Conservation (phyloP, 306 rosid species). For the Rubus idaeus region DNA sequence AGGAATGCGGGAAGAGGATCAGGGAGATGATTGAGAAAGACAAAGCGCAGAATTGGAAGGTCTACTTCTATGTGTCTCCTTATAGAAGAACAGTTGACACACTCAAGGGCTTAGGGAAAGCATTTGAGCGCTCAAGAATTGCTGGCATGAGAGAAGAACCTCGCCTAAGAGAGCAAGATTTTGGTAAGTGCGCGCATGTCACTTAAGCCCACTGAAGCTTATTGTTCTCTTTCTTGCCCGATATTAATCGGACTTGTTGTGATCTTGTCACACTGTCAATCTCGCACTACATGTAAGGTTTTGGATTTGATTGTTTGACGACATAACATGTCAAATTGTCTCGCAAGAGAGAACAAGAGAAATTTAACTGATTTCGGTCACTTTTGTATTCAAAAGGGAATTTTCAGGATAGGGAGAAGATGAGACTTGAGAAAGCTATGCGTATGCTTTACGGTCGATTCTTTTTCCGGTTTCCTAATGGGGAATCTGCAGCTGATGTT, state of each 20-base stretch:
- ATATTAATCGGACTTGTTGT: not conserved
- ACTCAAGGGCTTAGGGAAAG: slow-evolving; percentile 50
- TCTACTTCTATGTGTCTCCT: slow-evolving; percentile 84
- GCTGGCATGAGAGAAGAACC: slow-evolving; percentile 93
- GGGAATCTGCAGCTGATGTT: slow-evolving; percentile 96
- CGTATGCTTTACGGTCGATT: slow-evolving; percentile 78
- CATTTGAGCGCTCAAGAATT: slow-evolving; percentile 59
- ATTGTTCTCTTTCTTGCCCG: not conserved
- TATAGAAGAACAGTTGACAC: slow-evolving; percentile 70
- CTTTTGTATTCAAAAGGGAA: slow-evolving; percentile 50
- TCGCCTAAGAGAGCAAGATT: slow-evolving; percentile 84
- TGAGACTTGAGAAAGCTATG: slow-evolving; percentile 54
- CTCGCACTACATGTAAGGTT: not conserved
- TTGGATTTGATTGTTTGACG: not conserved
- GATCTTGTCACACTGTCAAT: not conserved
- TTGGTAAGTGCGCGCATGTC: slow-evolving; percentile 39
- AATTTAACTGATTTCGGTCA: not conserved
- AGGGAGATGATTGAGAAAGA: slow-evolving; percentile 54
- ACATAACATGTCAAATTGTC: not conserved
- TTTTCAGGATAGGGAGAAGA: slow-evolving; percentile 82
- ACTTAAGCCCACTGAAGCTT: not conserved
- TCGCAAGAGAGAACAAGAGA: not conserved
- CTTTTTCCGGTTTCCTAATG: slow-evolving; percentile 87
- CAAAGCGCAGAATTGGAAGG: slow-evolving; percentile 46
- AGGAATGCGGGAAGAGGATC: slow-evolving; percentile 53